These are phyloP conservation scores for Pneumocystis canis DNA, from an alignment of 1,139 yeast genomes.

Conservation along the genomic window DNA sequence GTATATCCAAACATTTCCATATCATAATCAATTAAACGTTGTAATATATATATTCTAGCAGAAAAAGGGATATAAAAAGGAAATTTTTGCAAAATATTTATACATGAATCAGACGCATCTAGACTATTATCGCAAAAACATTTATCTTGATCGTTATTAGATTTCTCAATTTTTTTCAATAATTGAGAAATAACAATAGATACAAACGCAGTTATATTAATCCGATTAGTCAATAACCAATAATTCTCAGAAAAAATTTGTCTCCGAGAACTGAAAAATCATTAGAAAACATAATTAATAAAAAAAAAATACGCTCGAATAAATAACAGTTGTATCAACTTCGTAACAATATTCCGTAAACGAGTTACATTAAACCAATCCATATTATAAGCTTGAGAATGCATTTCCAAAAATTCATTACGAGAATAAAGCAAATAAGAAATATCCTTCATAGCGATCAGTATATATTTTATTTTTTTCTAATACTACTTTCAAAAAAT, in stretches of 20 bases:
- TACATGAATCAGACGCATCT: conserved; percentile 22
- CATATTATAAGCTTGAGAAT: background rate
- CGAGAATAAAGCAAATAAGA: background rate
- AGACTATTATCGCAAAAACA: conserved; percentile 14
- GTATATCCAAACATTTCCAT: conserved; percentile 18
- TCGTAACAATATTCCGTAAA: background rate
- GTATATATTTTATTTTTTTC: background rate
- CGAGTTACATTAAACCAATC: background rate
- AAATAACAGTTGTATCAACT: conserved; percentile 21
- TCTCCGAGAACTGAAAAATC: conserved; percentile 33
- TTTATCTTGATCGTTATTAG: conserved; percentile 14
- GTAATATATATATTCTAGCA: conserved; percentile 59
- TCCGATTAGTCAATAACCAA: conserved; percentile 36
- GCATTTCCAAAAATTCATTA: background rate
- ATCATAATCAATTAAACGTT: conserved; percentile 45
- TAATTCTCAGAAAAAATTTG: conserved; percentile 39
- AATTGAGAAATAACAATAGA: conserved; percentile 28
- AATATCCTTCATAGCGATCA: background rate
- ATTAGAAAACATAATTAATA: background rate
- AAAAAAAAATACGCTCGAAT: conserved; percentile 33
- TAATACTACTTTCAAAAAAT: conserved; percentile 2
- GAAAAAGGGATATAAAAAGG: conserved; percentile 74
- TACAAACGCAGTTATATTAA: conserved; percentile 20
- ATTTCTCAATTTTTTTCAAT: conserved; percentile 11
- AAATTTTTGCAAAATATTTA: conserved; percentile 43